Conservation (phyloP, 2,329 filamentous ascomycete species). For the Ascochyta clinopodiicola region DNA sequence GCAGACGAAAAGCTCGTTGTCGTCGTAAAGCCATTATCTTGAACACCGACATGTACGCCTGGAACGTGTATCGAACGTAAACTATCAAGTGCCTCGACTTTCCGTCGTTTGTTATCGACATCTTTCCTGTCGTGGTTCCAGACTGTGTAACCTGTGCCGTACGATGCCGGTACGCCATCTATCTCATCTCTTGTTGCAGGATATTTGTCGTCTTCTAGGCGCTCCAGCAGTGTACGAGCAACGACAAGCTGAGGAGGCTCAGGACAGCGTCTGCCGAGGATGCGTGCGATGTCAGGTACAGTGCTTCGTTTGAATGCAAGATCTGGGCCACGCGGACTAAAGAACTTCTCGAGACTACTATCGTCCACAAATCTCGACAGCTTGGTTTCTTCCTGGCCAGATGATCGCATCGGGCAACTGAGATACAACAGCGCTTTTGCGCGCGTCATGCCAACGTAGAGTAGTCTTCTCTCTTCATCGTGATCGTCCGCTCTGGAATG, state of each 20-base stretch:
- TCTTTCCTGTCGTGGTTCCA: conserved; percentile 9
- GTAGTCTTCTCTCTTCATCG: conserved; percentile 83
- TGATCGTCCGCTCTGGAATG: conserved; percentile 84
- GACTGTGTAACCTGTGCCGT: conserved; percentile 22
- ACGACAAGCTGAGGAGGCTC: conserved; percentile 47
- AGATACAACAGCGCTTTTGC: conserved; percentile 87
- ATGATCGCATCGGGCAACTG: conserved; percentile 75
- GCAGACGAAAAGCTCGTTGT: conserved; percentile 23
- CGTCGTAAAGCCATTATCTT: conserved; percentile 12
- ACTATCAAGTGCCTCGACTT: conserved; percentile 22
- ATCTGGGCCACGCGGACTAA: conserved; percentile 69
- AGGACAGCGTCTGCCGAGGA: conserved; percentile 70
- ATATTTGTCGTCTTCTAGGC: conserved; percentile 45
- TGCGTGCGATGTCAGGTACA: conserved; percentile 72
- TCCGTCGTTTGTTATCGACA: conserved; percentile 34
- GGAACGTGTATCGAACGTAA: background rate
- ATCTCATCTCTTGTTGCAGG: conserved; percentile 46
- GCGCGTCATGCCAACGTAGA: conserved; percentile 97
- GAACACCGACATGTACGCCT: background rate
- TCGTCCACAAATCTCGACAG: conserved; percentile 76
- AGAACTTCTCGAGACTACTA: conserved; percentile 57
- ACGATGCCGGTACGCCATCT: conserved; percentile 35
- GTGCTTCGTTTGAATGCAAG: conserved; percentile 66
- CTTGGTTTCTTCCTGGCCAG: conserved; percentile 66
- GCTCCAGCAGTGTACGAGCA: conserved; percentile 34